Evolutionary conservation across 179 eudicot genomes (phyloP), one percentile per base, ranked within the genome.

Genomic region (Amaranthus tricolor): DNA sequence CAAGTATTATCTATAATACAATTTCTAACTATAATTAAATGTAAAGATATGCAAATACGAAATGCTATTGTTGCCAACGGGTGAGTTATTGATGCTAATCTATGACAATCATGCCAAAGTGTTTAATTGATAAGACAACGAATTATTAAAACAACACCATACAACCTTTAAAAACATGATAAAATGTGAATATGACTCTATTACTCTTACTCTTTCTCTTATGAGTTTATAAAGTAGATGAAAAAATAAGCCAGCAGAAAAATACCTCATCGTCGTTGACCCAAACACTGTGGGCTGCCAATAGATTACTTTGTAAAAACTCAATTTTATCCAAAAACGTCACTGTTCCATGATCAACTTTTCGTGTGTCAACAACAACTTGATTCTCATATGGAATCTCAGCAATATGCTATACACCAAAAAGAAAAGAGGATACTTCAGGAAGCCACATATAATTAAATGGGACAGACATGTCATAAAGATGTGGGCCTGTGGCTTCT

Each of bases 201-300:
- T 31, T 51, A 6, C 20, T 21, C 21, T 14, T 51, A 16, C 45
- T 43, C 58, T 52, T 48, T 58, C 73, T 20, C 14, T 50, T 43
- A 50, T 12, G 47, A 55, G 21, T 31, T 48, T 66, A 62, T 54
- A 40, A 24, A 79, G 45, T 11, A 21, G 57, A 79, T 19, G 31
- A 61, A 13, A 19, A 72, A 61, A 57, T 9, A 20, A 53, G 62
- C 45, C 16, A 21, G 49, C 19, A 50, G 62, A 16, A 71, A 40
- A 63, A 60, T 82, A 89, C 98, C 98, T 93, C 97, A 40, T 84
- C 75, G 60, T 88, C 88, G 77, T 89, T 78, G 51, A 93, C 88
- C 97, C 97, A 93, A 81, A 93, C 98, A 53, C 93, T 83, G 81
- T 93, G 98, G 82, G 93, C 98, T 68, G 98, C 91, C 79, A 93